These are phyloP conservation scores for Exophiala sp. DNA, from an alignment of 2,329 filamentous ascomycete species.

Conservation along the genomic window DNA sequence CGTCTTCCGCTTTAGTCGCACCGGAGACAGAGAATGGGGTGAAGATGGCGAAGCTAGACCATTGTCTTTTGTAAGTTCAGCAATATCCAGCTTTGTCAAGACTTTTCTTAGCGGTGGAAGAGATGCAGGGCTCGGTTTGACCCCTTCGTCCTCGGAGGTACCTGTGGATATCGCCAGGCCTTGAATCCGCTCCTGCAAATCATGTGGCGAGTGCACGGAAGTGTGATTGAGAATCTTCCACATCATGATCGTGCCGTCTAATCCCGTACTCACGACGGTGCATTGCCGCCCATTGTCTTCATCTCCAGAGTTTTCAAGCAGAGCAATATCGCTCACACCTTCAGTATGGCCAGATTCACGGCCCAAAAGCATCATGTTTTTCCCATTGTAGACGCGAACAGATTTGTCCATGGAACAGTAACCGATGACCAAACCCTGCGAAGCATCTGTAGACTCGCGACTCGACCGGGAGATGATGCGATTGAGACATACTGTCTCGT, in stretches of 20 bases:
- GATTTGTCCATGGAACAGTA: constrained; percentile 95
- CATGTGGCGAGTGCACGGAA: constrained; percentile 29
- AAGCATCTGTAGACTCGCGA: constrained; percentile 39
- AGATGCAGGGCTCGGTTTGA: constrained; percentile 51
- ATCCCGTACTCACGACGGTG: constrained; percentile 67
- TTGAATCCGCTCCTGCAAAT: constrained; percentile 29
- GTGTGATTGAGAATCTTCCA: constrained; percentile 52
- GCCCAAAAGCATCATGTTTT: constrained; percentile 72
- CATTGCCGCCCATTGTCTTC: constrained; percentile 47
- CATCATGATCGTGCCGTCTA: constrained; percentile 79
- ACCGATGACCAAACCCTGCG: constrained; percentile 67
- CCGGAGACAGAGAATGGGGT: constrained; percentile 45
- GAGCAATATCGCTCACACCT: constrained; percentile 78
- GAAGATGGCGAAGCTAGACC: constrained; percentile 42
- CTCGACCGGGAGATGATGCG: constrained; percentile 62
- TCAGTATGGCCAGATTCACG: constrained; percentile 95
- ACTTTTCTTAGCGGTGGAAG: constrained; percentile 79
- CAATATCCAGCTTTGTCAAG: constrained; percentile 80
- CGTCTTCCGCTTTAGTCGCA: constrained; percentile 52
- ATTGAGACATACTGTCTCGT: constrained; percentile 79
- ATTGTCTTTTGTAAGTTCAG: constrained; percentile 65
- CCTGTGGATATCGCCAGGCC: constrained; percentile 28
- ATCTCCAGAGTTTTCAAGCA: constrained; percentile 56
- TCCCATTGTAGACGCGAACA: constrained; percentile 79
- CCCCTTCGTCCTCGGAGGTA: constrained; percentile 39